These are phyloP conservation scores for Coemansia pectinata DNA, from an alignment of 192 early-diverging fungal species.

Conservation along the genomic window DNA sequence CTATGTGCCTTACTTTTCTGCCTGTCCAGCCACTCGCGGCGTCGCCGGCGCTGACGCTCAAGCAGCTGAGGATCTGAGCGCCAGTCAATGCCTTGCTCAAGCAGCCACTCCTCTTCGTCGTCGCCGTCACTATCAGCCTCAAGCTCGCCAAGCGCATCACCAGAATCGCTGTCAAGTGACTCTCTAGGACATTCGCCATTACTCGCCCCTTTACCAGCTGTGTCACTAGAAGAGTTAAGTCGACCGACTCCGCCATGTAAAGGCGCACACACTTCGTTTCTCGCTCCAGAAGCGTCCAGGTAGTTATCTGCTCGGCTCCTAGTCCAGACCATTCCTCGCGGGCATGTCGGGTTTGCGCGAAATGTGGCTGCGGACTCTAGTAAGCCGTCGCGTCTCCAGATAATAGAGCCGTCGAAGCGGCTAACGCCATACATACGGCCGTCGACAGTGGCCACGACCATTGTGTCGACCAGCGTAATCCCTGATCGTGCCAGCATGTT, in stretches of 20 bases:
- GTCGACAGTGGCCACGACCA: slow-evolving; percentile 52
- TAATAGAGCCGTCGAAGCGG: slow-evolving; percentile 40
- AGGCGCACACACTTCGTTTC: not conserved
- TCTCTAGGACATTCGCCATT: not conserved
- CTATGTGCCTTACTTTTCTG: slow-evolving; percentile 4
- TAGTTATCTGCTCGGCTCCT: slow-evolving; percentile 9
- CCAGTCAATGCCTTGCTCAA: slow-evolving; percentile 56
- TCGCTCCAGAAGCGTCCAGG: not conserved
- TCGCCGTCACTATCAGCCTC: slow-evolving; percentile 14
- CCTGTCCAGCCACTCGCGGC: slow-evolving; percentile 31
- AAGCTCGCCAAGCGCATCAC: not conserved
- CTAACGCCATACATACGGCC: slow-evolving; percentile 51
- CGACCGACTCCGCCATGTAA: not conserved
- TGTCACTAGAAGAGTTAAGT: not conserved
- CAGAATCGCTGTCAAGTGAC: not conserved
- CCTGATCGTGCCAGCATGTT: slow-evolving; percentile 35
- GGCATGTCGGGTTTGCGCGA: slow-evolving; percentile 7
- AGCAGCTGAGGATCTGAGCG: slow-evolving; percentile 42
- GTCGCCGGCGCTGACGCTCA: slow-evolving; percentile 37
- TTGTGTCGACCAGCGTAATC: slow-evolving; percentile 34
- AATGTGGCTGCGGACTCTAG: slow-evolving; percentile 11
- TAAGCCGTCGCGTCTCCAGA: slow-evolving; percentile 43
- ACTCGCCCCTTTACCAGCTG: not conserved
- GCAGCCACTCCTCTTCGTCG: slow-evolving; percentile 51
- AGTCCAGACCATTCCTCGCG: slow-evolving; percentile 44